Conservation (phyloP, 768 basidiomycete genomes). For the Leucocoprinus leucothites region DNA sequence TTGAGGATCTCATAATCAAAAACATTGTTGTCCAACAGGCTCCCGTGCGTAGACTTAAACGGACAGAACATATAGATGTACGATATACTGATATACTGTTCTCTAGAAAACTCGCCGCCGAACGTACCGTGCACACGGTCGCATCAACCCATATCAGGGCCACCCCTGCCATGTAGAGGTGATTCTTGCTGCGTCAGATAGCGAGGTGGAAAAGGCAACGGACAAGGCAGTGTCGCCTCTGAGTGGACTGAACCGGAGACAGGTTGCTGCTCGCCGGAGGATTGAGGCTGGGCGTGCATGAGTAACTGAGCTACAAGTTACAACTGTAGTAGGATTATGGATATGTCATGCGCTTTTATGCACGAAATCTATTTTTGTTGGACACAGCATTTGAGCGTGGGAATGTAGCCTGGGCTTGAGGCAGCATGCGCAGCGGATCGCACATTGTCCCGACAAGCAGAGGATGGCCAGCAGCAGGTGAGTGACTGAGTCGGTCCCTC, state of each 20-base stretch:
- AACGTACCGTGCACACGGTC: constrained; percentile 97
- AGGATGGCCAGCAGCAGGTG: constrained; percentile 34
- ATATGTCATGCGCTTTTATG: background rate
- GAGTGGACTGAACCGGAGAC: constrained; percentile 76
- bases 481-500: constrained; percentile 8
- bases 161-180: constrained; percentile 97
- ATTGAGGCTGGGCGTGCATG: constrained; percentile 78
- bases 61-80: no score
- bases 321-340: background rate
- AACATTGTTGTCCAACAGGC: constrained; percentile 99
- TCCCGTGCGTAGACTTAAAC: constrained; percentile 60
- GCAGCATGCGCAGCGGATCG: no score
- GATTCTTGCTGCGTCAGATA: constrained; percentile 76
- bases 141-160: constrained; percentile 98
- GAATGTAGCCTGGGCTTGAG: no score
- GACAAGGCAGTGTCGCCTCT: constrained; percentile 66
- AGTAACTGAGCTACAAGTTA: no score
- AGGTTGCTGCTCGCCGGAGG: constrained; percentile 82
- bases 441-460: background rate
- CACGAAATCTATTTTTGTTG: no score
- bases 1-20: constrained; percentile 91
- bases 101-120: constrained; percentile 96
- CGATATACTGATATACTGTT: background rate
- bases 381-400: constrained; percentile 12
- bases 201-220: constrained; percentile 89